These are phyloP conservation scores for Quercus bicolor DNA, from an alignment of 306 rosid species.

Conservation along the genomic window DNA sequence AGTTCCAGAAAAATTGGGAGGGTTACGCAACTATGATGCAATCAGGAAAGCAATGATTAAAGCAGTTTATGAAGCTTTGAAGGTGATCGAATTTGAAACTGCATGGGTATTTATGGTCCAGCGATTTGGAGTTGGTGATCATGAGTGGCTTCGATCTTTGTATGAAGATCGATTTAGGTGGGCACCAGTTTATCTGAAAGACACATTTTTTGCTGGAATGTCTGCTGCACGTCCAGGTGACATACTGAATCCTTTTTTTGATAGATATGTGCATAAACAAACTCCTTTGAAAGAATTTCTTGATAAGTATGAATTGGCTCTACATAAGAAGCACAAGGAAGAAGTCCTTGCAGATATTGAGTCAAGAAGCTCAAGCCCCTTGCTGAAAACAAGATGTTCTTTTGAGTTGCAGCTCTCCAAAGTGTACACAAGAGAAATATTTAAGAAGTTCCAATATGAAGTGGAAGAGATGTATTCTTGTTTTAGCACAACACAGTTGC, in stretches of 20 bases:
- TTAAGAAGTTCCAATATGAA: conserved; percentile 77
- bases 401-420: conserved; percentile 85
- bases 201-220: conserved; percentile 71
- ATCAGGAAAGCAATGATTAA: conserved; percentile 63
- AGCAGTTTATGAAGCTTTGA: conserved; percentile 77
- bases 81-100: conserved; percentile 86
- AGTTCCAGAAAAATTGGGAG: conserved; percentile 88
- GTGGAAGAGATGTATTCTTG: conserved; percentile 95
- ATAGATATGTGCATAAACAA: conserved; percentile 82
- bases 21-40: conserved; percentile 74
- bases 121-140: conserved; percentile 65
- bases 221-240: conserved; percentile 62
- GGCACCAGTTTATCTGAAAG: conserved; percentile 86
- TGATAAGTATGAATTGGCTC: conserved; percentile 87
- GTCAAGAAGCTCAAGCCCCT: conserved; percentile 78
- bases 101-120: conserved; percentile 87
- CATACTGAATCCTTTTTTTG: conserved; percentile 64
- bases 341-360: conserved; percentile 73
- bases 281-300: conserved; percentile 94
- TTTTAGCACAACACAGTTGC: conserved; percentile 80
- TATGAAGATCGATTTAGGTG: conserved; percentile 78
- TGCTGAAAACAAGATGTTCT: conserved; percentile 78
- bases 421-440: conserved; percentile 67
- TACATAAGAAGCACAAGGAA: conserved; percentile 81
- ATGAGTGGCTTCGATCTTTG: conserved; percentile 83